Conservation (phyloP, 768 basidiomycete species). For the Holtermannia corniformis region DNA sequence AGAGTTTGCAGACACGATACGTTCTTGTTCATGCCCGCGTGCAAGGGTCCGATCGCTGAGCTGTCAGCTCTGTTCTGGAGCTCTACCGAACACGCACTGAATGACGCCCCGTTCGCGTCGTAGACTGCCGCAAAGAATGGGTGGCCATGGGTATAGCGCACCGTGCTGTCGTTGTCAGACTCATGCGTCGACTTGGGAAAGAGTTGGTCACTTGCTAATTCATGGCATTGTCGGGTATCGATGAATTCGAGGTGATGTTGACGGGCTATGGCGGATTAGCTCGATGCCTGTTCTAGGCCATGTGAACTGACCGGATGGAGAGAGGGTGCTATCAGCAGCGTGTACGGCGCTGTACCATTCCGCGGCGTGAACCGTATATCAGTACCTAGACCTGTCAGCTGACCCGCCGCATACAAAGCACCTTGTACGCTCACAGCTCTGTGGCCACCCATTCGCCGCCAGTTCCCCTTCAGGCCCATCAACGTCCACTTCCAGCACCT, state of each 20-base stretch:
- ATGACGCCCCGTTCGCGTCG: constrained; percentile 21
- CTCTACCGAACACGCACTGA: background rate
- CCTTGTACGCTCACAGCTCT: constrained; percentile 12
- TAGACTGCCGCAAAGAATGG: constrained; percentile 25
- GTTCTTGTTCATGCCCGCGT: constrained; percentile 17
- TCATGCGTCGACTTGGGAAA: background rate
- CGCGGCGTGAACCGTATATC: constrained; percentile 25
- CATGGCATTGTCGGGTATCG: constrained; percentile 5
- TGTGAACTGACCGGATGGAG: constrained; percentile 11
- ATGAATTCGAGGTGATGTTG: constrained; percentile 21
- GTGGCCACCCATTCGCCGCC: constrained; percentile 26
- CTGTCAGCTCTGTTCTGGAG: background rate
- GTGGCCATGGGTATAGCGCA: constrained; percentile 20
- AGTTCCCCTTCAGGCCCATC: constrained; percentile 11
- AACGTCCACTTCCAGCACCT: constrained; percentile 20
- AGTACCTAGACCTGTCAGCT: constrained; percentile 7
- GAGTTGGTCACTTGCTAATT: constrained; percentile 10
- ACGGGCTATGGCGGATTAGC: constrained; percentile 10
- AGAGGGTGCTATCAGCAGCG: constrained; percentile 25
- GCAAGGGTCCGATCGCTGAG: constrained; percentile 23
- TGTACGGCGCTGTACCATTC: constrained; percentile 27
- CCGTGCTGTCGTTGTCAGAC: background rate
- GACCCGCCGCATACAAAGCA: too few relatives aligned
- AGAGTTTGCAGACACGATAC: constrained; percentile 15
- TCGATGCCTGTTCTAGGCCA: background rate